These are phyloP conservation scores for Kalanchoe fedtschenkoi DNA, from an alignment of 164 flowering plant genomes.

Conservation along the genomic window DNA sequence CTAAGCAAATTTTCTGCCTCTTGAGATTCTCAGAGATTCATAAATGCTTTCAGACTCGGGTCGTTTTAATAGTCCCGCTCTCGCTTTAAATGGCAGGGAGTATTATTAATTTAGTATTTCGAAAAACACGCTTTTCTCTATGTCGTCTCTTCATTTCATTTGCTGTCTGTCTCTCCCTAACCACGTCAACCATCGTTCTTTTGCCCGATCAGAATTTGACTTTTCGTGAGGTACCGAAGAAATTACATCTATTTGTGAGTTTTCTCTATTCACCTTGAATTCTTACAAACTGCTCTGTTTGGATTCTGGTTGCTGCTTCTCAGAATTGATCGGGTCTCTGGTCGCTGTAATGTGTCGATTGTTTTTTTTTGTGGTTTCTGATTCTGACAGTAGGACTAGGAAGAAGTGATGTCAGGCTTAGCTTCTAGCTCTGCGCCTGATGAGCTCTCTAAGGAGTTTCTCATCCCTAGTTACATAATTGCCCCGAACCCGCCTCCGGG, in stretches of 20 bases:
- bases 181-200: not conserved
- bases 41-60: not conserved
- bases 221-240: not conserved
- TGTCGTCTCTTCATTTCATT: not conserved
- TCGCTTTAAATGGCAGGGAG: no score
- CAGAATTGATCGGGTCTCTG: not conserved
- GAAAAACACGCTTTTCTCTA: not conserved
- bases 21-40: not conserved
- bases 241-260: not conserved
- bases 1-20: not conserved
- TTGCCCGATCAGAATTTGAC: not conserved
- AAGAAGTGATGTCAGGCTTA: not conserved
- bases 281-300: not conserved
- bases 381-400: not conserved
- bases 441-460: conserved; percentile 23
- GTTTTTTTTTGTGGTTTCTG: not conserved
- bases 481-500: conserved; percentile 16
- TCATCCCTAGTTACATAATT: conserved; percentile 33
- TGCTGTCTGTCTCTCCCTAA: not conserved
- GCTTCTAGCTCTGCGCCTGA: conserved; percentile 9
- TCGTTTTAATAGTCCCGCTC: not conserved
- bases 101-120: not conserved
- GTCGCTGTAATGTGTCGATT: not conserved
- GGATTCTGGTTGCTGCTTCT: not conserved
- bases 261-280: not conserved